Percentiles rank a stretch among this genome's conserved stretches.
Conservation (phyloP, 257 asterid species). For the Leptodermis oblonga region DNA sequence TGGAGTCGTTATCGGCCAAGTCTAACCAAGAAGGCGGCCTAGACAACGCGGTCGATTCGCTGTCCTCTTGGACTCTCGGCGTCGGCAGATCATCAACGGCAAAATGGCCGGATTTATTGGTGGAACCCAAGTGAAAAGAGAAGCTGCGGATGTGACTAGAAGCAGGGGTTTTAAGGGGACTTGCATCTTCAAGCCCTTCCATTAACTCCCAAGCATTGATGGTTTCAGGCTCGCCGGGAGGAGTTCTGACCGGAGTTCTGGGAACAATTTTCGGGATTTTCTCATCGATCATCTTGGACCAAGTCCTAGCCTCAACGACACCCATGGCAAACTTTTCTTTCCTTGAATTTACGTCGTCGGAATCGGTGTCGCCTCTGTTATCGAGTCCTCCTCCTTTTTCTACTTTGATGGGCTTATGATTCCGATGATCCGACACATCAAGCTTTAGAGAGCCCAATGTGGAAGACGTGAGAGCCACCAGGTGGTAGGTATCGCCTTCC, state of each 20-base stretch:
- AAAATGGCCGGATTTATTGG: constrained; percentile 13
- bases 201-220: constrained; percentile 90
- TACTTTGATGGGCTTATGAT: constrained; percentile 13
- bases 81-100: constrained; percentile 48
- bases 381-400: constrained; percentile 18
- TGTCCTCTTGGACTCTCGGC: constrained; percentile 35
- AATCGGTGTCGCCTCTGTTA: constrained; percentile 7
- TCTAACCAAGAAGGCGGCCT: constrained; percentile 42
- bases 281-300: constrained; percentile 74
- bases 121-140: constrained; percentile 50
- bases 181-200: constrained; percentile 77
- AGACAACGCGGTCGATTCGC: constrained; percentile 9
- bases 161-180: constrained; percentile 42
- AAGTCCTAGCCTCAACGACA: constrained; percentile 70
- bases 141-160: constrained; percentile 57
- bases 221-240: constrained; percentile 85
- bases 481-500: constrained; percentile 48
- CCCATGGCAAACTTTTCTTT: constrained; percentile 67
- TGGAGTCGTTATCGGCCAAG: constrained; percentile 45
- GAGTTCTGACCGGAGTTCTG: constrained; percentile 54
- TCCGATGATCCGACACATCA: constrained; percentile 42
- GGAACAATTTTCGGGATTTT: constrained; percentile 67
- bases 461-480: constrained; percentile 79
- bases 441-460: constrained; percentile 76
- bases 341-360: constrained; percentile 23